Conservation (phyloP, 1,284 basidiomycete genomes). For the Meira miltonrushii region DNA sequence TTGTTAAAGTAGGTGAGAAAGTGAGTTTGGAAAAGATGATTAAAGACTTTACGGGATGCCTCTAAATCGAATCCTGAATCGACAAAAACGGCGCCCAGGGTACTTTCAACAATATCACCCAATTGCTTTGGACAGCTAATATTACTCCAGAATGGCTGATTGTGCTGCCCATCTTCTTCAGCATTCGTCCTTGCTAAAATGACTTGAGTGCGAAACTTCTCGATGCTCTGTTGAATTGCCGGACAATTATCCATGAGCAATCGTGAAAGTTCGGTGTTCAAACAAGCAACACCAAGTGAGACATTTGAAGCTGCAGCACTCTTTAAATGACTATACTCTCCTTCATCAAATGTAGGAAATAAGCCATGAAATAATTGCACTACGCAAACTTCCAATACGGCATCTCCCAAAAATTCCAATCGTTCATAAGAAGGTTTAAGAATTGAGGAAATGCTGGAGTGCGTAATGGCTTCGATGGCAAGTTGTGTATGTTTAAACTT, state of each 20-base stretch:
- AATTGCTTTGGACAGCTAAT: constrained; percentile 18
- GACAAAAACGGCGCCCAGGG: constrained; percentile 29
- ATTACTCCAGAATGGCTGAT: not conserved
- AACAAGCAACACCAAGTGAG: constrained; percentile 20
- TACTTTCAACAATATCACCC: constrained; percentile 31
- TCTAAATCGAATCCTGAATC: constrained; percentile 25
- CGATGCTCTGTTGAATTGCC: constrained; percentile 10
- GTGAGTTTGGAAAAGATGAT: too few species aligned
- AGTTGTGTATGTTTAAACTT: constrained; percentile 29
- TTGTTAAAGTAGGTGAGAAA: too few species aligned
- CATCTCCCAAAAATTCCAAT: constrained; percentile 41
- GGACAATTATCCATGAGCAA: constrained; percentile 16
- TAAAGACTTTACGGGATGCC: too few species aligned
- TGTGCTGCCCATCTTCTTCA: constrained; percentile 16
- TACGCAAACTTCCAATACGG: constrained; percentile 29
- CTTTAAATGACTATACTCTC: constrained; percentile 27
- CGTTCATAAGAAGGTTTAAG: constrained; percentile 32
- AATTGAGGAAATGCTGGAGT: constrained; percentile 22
- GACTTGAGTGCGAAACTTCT: not conserved
- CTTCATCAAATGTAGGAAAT: constrained; percentile 19
- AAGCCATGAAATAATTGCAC: constrained; percentile 10
- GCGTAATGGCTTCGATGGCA: constrained; percentile 35
- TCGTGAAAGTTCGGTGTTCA: constrained; percentile 12
- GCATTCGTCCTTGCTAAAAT: not conserved
- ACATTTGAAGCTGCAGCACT: constrained; percentile 18